phyloP scores from a whole-genome alignment of 176 grass and related monocot species.

The Oryza punctata region DNA sequence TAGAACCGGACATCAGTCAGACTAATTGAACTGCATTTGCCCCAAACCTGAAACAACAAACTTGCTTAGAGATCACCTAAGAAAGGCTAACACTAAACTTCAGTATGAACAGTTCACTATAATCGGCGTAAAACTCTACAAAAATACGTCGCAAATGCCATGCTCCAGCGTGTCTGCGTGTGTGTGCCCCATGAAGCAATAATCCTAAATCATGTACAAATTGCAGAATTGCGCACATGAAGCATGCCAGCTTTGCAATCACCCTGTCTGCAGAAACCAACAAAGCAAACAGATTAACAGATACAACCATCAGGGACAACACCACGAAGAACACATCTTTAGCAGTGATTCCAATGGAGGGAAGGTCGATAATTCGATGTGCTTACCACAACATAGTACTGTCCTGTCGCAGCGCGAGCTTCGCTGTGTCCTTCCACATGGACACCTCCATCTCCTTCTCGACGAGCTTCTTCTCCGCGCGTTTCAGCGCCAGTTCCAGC shows the following conservation, averaged over 20 bases:
- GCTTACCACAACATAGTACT: slow-evolving; percentile 12
- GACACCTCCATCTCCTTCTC: slow-evolving; percentile 56
- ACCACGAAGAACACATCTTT: not conserved
- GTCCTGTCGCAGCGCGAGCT: slow-evolving; percentile 29
- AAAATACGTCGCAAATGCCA: not conserved
- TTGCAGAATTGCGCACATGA: not conserved
- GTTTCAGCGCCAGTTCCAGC: slow-evolving; percentile 43
- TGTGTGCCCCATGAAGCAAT: not conserved
- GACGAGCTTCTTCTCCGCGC: slow-evolving; percentile 43
- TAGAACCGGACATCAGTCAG: not conserved
- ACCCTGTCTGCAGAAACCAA: slow-evolving; percentile 19
- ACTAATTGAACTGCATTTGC: not conserved
- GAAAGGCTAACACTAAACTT: slow-evolving; percentile 18
- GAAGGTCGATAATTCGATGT: not conserved
- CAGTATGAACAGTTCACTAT: slow-evolving; percentile 36
- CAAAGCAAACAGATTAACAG: not conserved
- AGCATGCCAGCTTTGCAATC: not conserved
- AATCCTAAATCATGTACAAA: slow-evolving; percentile 2
- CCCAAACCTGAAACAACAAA: not conserved
- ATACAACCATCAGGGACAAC: not conserved
- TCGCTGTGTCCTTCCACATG: slow-evolving; percentile 51
- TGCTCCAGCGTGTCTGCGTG: not conserved
- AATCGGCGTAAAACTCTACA: not conserved
- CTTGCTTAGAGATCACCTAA: not conserved
- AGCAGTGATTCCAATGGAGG: not conserved